A percentile compares a stretch with the other conserved stretches of the same genome.
These are phyloP conservation scores for Taiozyma sp. DNA, from an alignment of 1,139 yeast genomes.

Conservation along the genomic window DNA sequence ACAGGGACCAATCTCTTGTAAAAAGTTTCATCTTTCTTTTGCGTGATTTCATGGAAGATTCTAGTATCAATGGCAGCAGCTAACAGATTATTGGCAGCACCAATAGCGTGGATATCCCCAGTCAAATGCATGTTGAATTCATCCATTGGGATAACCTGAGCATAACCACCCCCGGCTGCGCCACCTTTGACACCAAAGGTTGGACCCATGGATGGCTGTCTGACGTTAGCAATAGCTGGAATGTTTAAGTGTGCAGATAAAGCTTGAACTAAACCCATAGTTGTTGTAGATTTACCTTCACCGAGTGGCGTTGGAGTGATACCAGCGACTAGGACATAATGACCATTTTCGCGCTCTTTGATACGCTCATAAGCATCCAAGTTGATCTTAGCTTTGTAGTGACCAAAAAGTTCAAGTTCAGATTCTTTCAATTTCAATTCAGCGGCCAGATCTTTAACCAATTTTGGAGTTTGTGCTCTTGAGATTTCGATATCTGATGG, in stretches of 20 bases:
- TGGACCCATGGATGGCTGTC: constrained; percentile 99
- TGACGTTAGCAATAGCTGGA: constrained; percentile 89
- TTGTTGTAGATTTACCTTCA: constrained; percentile 97
- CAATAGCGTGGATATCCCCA: constrained; percentile 96
- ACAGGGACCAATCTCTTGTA: constrained; percentile 68
- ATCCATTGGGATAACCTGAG: constrained; percentile 99
- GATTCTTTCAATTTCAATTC: constrained; percentile 81
- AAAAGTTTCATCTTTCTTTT: constrained; percentile 60
- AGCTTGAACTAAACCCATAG: constrained; percentile 95
- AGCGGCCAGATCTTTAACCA: constrained; percentile 71
- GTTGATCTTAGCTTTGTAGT: constrained; percentile 88
- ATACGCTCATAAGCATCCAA: constrained; percentile 72
- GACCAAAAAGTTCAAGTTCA: constrained; percentile 90
- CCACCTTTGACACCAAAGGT: constrained; percentile 99
- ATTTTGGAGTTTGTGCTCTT: constrained; percentile 83
- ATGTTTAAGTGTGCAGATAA: constrained; percentile 88
- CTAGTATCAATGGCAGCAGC: constrained; percentile 99
- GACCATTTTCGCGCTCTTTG: constrained; percentile 67
- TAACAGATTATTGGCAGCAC: constrained; percentile 90
- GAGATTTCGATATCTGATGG: constrained; percentile 95
- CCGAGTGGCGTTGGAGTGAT: constrained; percentile 98
- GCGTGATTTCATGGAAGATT: constrained; percentile 96
- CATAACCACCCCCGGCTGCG: constrained; percentile 99
- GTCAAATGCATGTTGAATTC: constrained; percentile 98
- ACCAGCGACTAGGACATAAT: constrained; percentile 91